phyloP scores from a whole-genome alignment of 1,139 yeast genomes.

The Kodamaea fungicola region DNA sequence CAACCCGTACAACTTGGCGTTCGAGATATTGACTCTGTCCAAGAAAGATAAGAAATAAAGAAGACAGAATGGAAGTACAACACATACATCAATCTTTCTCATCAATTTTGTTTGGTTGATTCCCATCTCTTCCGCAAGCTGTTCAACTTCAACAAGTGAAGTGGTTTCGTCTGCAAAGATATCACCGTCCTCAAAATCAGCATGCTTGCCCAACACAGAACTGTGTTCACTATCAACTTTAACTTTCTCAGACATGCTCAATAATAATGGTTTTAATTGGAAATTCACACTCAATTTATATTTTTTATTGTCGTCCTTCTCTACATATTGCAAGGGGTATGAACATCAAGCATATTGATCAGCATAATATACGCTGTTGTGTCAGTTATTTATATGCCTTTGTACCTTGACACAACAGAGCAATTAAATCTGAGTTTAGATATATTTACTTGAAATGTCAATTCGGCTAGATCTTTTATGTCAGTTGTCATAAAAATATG shows the following conservation, averaged over 20 bases:
- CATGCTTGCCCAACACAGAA: slow-evolving; percentile 1
- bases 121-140: slow-evolving; percentile 29
- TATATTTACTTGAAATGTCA: too few relatives aligned
- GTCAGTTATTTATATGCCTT: too few relatives aligned
- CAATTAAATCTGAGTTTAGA: too few relatives aligned
- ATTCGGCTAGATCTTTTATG: too few relatives aligned
- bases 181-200: background rate
- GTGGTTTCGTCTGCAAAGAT: slow-evolving; percentile 2
- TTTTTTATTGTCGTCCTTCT: too few relatives aligned
- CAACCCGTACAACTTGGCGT: slow-evolving; percentile 69
- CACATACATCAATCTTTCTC: slow-evolving; percentile 62
- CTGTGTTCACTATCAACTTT: slow-evolving; percentile 1
- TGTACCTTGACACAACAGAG: too few relatives aligned
- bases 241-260: background rate
- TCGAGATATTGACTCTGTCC: slow-evolving; percentile 72
- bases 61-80: slow-evolving; percentile 68
- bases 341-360: too few relatives aligned
- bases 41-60: slow-evolving; percentile 66
- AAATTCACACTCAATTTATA: too few relatives aligned
- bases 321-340: too few relatives aligned
- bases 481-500: too few relatives aligned
- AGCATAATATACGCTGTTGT: too few relatives aligned
- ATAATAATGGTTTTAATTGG: too few relatives aligned
- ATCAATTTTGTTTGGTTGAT: slow-evolving; percentile 47
- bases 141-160: slow-evolving; percentile 21